Base-by-base conservation (phyloP, 1,284 basidiomycete genomes). In the Agroathelia rolfsii region DNA sequence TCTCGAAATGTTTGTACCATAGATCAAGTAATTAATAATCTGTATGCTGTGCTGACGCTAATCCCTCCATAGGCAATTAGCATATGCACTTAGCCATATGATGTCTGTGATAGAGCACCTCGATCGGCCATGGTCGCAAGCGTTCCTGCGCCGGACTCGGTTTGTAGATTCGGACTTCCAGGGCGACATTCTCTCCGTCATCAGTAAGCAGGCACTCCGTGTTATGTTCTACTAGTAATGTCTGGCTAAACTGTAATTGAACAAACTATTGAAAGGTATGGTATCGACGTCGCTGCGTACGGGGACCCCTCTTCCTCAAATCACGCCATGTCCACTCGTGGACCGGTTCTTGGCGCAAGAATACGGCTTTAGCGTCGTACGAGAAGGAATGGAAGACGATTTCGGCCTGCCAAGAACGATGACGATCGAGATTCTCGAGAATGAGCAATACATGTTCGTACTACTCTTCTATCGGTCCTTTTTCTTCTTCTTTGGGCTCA, bases 111-210 rank as follows among this genome's bases (percentile, higher is more conserved):
- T 78, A 4, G 69, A 75, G 37, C 67, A 75, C 38, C 59, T 84
- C 31, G 77, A 84, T 33, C 71, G 74, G 0, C 59, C 69, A 10
- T 92, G 81, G 86, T 69, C 72, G 12, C 69, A 68, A 17, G 87
- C 86, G 0, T 75, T 90, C 40, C 62, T 92, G 11, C 68, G 69
- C 12, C 61, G 86, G 13, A 86, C 85, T 0, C 66, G 84, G 1
- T 72, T 92, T 41, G 58, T 79, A 9, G 85, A 92, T 50, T 70
- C 81, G 0, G 71, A 79, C 40, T 92, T 92, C 45, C 74, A 90
- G 38, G 88, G 86, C 2, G 87, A 90, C 41, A 66, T 86, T 6
- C 60, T 89, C 8, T 80, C 83, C 7, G 79, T 88, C 9, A 76
- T 88, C 41, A 78, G 79, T 83, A 41, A 38, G 75, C 47, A n/a